Conservation (phyloP, 1,139 yeast species). For the Sugiyamaella grinbergsii region DNA sequence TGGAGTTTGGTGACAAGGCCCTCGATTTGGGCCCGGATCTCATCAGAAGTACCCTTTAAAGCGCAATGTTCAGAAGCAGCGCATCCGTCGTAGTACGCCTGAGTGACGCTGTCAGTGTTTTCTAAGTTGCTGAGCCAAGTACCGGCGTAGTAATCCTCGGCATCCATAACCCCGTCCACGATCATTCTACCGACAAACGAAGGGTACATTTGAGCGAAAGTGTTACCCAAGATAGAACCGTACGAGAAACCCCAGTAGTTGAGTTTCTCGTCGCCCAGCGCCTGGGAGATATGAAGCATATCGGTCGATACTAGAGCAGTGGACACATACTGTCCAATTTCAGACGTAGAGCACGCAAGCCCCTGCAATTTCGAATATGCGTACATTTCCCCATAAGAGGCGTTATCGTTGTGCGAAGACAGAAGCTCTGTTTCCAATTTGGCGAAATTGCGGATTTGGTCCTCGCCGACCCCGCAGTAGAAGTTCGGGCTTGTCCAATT, state of each 20-base stretch:
- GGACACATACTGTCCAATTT: constrained; percentile 23
- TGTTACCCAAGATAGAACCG: constrained; percentile 28
- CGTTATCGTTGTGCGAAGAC: constrained; percentile 18
- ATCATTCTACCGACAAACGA: constrained; percentile 27
- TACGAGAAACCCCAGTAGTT: constrained; percentile 29
- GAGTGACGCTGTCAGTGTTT: constrained; percentile 21
- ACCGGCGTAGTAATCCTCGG: constrained; percentile 26
- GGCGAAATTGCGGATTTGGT: neutral
- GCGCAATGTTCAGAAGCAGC: constrained; percentile 25
- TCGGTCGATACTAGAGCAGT: constrained; percentile 29
- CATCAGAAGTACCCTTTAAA: constrained; percentile 21
- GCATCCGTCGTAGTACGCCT: constrained; percentile 21
- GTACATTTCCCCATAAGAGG: constrained; percentile 19
- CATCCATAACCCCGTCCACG: constrained; percentile 28
- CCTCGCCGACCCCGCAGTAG: constrained; percentile 16
- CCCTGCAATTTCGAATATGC: constrained; percentile 19
- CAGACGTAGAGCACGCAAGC: constrained; percentile 21
- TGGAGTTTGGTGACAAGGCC: constrained; percentile 18
- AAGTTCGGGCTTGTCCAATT: constrained; percentile 24
- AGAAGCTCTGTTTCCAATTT: constrained; percentile 8
- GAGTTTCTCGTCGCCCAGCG: constrained; percentile 27
- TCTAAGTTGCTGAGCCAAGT: constrained; percentile 22
- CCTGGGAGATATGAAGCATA: constrained; percentile 26
- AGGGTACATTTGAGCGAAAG: constrained; percentile 29
- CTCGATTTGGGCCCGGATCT: constrained; percentile 16